Conservation (phyloP, 345 rosid species). For the Microthlaspi erraticum region DNA sequence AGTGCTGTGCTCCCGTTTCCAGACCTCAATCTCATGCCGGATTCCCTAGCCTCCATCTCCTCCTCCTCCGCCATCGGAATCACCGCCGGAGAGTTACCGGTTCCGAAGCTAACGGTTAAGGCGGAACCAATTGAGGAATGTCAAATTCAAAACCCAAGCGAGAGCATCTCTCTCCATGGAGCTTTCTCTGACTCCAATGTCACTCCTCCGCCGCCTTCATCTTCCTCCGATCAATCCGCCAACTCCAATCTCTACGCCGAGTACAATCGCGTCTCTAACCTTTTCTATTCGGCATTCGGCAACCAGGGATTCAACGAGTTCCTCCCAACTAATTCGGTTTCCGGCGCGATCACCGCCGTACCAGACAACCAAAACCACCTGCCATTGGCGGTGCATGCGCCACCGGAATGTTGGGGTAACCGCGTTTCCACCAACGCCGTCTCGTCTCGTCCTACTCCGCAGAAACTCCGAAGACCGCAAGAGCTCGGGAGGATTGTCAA, state of each 20-base stretch:
- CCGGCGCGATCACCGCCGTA: constrained; percentile 60
- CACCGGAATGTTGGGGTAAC: background rate
- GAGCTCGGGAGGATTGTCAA: constrained; percentile 69
- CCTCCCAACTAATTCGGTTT: constrained; percentile 46
- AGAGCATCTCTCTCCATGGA: constrained; percentile 37
- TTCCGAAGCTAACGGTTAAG: constrained; percentile 61
- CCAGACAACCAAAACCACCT: constrained; percentile 29
- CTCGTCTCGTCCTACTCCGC: constrained; percentile 33
- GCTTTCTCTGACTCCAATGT: constrained; percentile 43
- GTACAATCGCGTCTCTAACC: constrained; percentile 57
- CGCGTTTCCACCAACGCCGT: constrained; percentile 22
- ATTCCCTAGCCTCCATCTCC: constrained; percentile 28
- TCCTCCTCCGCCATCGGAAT: constrained; percentile 35
- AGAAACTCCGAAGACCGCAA: constrained; percentile 48
- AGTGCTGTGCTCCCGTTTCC: constrained; percentile 59
- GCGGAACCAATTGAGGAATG: constrained; percentile 57
- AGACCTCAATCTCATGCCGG: constrained; percentile 64
- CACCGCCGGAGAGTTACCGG: constrained; percentile 35
- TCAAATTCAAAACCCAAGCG: constrained; percentile 28
- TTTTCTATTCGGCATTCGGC: constrained; percentile 66
- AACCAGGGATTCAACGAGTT: constrained; percentile 46
- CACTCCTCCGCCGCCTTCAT: constrained; percentile 32
- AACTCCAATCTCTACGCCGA: constrained; percentile 57
- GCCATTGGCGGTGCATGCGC: background rate
- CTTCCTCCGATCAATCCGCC: constrained; percentile 18